Conservation (phyloP, 306 rosid species). For the Casuarina cunninghamiana region DNA sequence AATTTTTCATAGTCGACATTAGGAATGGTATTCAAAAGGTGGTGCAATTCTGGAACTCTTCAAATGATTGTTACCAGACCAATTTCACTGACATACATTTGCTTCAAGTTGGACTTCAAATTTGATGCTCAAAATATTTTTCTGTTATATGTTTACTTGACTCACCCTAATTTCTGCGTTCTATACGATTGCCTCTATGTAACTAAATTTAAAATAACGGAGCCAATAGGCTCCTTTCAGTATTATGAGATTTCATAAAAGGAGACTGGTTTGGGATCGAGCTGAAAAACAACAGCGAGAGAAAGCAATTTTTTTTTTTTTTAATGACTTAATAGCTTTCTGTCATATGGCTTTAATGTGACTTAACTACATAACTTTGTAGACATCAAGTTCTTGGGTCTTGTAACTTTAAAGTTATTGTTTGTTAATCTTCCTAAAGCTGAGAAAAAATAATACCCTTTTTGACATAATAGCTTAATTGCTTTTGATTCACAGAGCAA, state of each 20-base stretch:
- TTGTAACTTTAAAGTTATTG: neutral
- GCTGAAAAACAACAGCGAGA: neutral
- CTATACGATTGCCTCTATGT: neutral
- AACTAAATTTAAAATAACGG: neutral
- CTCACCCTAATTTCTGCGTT: neutral
- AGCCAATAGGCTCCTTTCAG: neutral
- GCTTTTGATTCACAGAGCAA: constrained; percentile 65
- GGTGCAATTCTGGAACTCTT: neutral
- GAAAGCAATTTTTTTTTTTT: too few species aligned
- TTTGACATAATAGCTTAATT: constrained; percentile 24
- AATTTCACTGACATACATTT: neutral
- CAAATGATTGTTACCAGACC: neutral
- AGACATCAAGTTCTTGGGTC: neutral
- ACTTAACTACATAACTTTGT: neutral
- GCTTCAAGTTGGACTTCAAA: neutral
- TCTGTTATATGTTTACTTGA: neutral
- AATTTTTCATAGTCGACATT: neutral
- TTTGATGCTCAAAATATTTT: neutral
- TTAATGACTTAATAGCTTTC: neutral
- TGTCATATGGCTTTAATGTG: too few species aligned
- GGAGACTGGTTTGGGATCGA: neutral
- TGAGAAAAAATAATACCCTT: constrained; percentile 6
- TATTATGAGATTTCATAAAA: neutral
- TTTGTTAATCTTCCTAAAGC: neutral
- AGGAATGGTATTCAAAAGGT: neutral